Evolutionary conservation across 2,329 filamentous ascomycete species (phyloP).

Genomic region (Monilinia fructicola): DNA sequence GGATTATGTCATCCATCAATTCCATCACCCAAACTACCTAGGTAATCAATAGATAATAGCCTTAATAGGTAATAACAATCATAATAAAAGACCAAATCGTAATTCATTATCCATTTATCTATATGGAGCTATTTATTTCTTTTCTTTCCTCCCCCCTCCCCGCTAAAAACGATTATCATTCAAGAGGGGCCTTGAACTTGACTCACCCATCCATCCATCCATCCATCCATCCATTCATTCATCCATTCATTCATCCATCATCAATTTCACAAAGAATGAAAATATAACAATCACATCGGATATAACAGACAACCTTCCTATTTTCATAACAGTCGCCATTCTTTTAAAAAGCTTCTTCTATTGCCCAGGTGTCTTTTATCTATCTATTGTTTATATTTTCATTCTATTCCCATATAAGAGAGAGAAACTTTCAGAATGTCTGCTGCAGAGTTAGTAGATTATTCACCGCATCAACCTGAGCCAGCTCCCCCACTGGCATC

Average conservation of each 20-base stretch:
- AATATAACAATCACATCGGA: background rate
- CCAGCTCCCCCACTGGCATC: constrained; percentile 70
- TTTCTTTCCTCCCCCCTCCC: no score
- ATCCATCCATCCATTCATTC: no score
- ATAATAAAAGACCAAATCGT: no score
- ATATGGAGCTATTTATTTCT: no score
- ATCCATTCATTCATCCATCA: no score
- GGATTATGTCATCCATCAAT: no score
- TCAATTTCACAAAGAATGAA: background rate
- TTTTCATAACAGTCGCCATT: background rate
- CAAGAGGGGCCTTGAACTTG: background rate
- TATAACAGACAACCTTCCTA: background rate
- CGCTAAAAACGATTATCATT: no score
- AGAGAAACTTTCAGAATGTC: constrained; percentile 41
- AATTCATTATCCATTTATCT: no score
- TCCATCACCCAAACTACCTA: no score
- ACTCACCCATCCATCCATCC: no score
- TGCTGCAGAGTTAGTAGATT: constrained; percentile 61
- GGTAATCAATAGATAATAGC: no score
- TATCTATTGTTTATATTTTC: background rate
- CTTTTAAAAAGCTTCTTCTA: background rate
- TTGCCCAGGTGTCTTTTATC: background rate
- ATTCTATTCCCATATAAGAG: background rate
- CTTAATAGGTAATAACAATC: no score
- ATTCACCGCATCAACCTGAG: constrained; percentile 83